Base-by-base conservation (phyloP, 257 asterid species). In the Penstemon barbatus region DNA sequence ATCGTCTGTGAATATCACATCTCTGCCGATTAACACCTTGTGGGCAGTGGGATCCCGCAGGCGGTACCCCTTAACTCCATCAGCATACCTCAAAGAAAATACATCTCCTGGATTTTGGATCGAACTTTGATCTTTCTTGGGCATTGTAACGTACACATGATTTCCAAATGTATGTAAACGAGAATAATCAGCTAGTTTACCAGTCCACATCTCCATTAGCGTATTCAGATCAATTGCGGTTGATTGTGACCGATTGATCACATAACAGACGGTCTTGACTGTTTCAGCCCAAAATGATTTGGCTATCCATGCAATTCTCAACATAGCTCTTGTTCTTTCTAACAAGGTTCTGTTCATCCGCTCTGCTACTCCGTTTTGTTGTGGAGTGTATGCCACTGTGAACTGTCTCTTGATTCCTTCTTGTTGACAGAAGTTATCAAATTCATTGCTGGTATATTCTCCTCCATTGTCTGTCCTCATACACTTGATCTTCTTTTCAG, bases 161-260 rank as follows among this genome's bases (percentile, higher is more conserved):
- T 48, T 61, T 10, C 75, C 75, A 61, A 63, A 74, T 59, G 39
- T 57, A 68, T 74, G 70, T 33, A 66, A 41, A 10, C 13, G 15
- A 40, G 66, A 68, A 67, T 74, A 74, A 52, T 68, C 66, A 57
- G 19, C 53, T 7, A 43, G 65, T 25, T 50, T 67, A 42, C 65
- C 70, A 4, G 66, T 72, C 65, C 74, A 74, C 59, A 68, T 61
- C 39, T 74, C 78, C 64, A 74, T 61, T n/a, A 58, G 58, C n/a
- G 66, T 68, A 33, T 62, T 60, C 36, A 60, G 9, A 10, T 33
- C 74, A 60, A 60, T 60, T 8, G 66, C 54, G 0, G 70, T 59
- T 33, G 73, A 73, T 0, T 44, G 78, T 13, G 71, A 36, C 49
- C 41, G 42, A 48, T 72, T 64, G 33, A 72, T 51, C 72, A 73